A percentile compares a stretch with the other conserved stretches of the same genome.
Conservation (phyloP, 139 green algal genomes). For the Auxenochlorella pyrenoidosa region DNA sequence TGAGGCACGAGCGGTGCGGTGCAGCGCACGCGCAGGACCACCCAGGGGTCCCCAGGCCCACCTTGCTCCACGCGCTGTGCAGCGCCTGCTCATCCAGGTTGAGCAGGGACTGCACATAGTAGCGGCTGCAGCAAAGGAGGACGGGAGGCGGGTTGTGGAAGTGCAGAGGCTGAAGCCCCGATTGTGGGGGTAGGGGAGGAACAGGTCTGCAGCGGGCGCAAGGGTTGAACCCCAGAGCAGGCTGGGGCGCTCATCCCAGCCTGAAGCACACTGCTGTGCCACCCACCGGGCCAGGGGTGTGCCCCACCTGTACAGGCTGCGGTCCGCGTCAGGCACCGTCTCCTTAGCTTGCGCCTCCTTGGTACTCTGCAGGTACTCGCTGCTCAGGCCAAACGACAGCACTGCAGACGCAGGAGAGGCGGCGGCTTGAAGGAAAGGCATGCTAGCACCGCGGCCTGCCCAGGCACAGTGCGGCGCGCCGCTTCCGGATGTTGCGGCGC, state of each 20-base stretch:
- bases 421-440: not conserved
- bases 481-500: too few relatives aligned
- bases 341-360: slow-evolving; percentile 29
- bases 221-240: too few relatives aligned
- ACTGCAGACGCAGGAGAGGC: slow-evolving; percentile 33
- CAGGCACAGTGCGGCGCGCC: too few relatives aligned
- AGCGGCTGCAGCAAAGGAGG: slow-evolving; percentile 34
- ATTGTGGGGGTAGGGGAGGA: too few relatives aligned
- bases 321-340: slow-evolving; percentile 43
- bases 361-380: slow-evolving; percentile 54
- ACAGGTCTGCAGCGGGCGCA: too few relatives aligned
- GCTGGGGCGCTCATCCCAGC: too few relatives aligned
- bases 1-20: too few relatives aligned
- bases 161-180: too few relatives aligned
- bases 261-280: not conserved
- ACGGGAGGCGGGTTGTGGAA: too few relatives aligned
- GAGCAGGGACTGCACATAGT: slow-evolving; percentile 87
- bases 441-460: not conserved
- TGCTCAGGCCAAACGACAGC: slow-evolving; percentile 58
- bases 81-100: slow-evolving; percentile 77
- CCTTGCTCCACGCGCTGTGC: slow-evolving; percentile 78
- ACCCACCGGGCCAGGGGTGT: not conserved
- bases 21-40: not conserved
- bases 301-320: slow-evolving; percentile 50
- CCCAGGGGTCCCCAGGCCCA: not conserved